A percentile compares a stretch with the other conserved stretches of the same genome.
Conservation (phyloP, 106 monocot genomes). For the Dendrobium nobile region DNA sequence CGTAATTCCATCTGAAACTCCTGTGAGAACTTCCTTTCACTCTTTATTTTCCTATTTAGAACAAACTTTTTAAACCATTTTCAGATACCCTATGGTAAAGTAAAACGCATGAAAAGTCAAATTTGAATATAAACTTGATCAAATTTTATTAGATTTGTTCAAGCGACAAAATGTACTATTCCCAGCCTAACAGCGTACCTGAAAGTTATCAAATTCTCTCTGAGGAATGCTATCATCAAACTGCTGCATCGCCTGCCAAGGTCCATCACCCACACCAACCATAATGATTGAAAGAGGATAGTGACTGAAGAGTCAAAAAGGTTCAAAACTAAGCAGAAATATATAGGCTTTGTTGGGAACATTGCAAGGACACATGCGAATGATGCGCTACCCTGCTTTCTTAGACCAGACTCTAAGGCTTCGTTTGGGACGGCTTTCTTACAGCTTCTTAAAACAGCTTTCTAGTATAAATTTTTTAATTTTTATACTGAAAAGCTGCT, state of each 20-base stretch:
- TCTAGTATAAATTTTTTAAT: too few species aligned
- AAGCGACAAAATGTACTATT: neutral
- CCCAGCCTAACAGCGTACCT: conserved; percentile 30
- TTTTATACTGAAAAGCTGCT: too few species aligned
- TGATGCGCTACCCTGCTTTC: neutral
- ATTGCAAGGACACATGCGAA: neutral
- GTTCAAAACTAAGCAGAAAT: conserved; percentile 12
- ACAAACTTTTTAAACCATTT: neutral
- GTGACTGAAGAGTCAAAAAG: conserved; percentile 42
- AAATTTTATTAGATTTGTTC: neutral
- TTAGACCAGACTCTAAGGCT: neutral
- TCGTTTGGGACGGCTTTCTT: too few species aligned
- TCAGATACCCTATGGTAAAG: neutral
- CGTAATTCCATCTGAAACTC: neutral
- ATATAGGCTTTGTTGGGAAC: neutral
- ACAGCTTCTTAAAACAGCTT: too few species aligned
- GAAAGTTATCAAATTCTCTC: conserved; percentile 93
- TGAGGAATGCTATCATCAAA: conserved; percentile 94
- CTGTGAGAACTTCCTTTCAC: neutral
- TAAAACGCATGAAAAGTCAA: neutral
- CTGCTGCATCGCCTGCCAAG: conserved; percentile 90
- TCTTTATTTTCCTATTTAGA: neutral
- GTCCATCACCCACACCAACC: conserved; percentile 99
- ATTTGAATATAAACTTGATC: neutral
- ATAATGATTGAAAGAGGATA: conserved; percentile 97